Evolutionary conservation across 148 eudicot genomes (phyloP).

Genomic region (Fallopia convolvulus): DNA sequence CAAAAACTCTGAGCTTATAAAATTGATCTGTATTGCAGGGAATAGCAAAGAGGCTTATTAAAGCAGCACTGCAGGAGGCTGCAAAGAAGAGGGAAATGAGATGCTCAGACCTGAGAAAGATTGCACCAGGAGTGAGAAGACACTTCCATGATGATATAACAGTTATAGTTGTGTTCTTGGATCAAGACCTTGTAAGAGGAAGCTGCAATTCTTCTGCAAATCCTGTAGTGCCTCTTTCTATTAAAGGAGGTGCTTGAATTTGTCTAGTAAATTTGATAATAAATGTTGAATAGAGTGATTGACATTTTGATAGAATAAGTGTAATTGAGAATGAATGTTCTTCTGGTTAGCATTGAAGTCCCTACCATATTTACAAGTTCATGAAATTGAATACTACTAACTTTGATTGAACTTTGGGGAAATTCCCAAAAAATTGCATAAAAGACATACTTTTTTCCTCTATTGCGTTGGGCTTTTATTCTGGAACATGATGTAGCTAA

Average conservation of each 20-base stretch:
- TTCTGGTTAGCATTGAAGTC: not conserved
- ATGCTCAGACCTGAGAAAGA: slow-evolving; percentile 52
- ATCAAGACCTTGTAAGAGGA: slow-evolving; percentile 21
- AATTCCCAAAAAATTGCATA: not conserved
- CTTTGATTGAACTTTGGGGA: not conserved
- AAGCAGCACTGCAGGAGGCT: slow-evolving; percentile 48
- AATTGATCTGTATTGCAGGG: slow-evolving; percentile 28
- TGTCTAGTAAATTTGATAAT: not conserved
- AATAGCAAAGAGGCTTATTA: slow-evolving; percentile 49
- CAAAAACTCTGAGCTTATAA: not conserved
- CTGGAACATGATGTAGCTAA: not conserved
- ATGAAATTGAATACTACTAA: not conserved
- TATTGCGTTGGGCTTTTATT: not conserved
- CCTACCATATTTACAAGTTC: not conserved
- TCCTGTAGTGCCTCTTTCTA: slow-evolving; percentile 21
- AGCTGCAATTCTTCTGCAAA: slow-evolving; percentile 11
- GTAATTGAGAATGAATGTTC: not conserved
- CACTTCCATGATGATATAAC: slow-evolving; percentile 73
- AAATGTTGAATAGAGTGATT: not conserved
- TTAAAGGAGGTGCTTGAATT: slow-evolving; percentile 26
- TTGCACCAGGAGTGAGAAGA: slow-evolving; percentile 58
- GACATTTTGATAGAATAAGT: not conserved
- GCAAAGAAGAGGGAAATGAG: slow-evolving; percentile 71
- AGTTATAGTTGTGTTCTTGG: slow-evolving; percentile 51
- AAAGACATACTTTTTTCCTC: not conserved